phyloP scores from a whole-genome alignment of 176 grass and related monocot genomes.

The Elymus sibiricus region DNA sequence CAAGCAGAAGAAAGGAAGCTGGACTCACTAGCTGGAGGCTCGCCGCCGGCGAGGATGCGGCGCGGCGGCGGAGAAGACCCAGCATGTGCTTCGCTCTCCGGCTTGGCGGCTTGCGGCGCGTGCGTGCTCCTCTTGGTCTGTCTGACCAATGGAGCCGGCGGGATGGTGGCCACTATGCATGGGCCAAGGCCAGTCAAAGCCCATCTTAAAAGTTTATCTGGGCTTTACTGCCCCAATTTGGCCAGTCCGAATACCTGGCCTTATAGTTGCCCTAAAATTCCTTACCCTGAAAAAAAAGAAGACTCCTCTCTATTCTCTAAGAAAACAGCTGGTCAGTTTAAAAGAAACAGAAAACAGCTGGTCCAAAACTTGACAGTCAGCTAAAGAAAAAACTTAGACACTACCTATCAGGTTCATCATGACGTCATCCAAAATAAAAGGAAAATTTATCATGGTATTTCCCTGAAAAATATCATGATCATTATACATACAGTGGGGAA shows the following conservation, averaged over 20 bases:
- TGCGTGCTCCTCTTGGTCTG: not conserved
- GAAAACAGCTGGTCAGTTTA: too few species aligned
- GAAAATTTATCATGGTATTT: not conserved
- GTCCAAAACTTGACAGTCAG: not conserved
- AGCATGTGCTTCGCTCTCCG: conserved; percentile 8
- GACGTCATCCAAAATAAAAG: not conserved
- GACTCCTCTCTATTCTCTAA: too few species aligned
- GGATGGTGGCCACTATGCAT: not conserved
- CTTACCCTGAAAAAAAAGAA: too few species aligned
- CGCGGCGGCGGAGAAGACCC: conserved; percentile 22
- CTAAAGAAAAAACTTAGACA: too few species aligned
- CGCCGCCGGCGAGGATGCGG: not conserved
- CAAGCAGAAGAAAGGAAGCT: not conserved
- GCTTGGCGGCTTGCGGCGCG: conserved; percentile 4
- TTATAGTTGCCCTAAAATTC: too few species aligned
- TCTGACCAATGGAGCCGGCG: not conserved
- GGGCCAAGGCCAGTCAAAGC: not conserved
- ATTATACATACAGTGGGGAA: too few species aligned
- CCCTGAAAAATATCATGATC: not conserved
- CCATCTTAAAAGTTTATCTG: not conserved
- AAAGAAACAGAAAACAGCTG: too few species aligned
- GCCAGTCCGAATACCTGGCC: not conserved
- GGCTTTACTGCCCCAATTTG: not conserved
- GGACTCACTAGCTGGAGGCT: conserved; percentile 12
- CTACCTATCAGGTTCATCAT: not conserved